These are phyloP conservation scores for Candida boidinii DNA, from an alignment of 805 yeast genomes.

Conservation along the genomic window DNA sequence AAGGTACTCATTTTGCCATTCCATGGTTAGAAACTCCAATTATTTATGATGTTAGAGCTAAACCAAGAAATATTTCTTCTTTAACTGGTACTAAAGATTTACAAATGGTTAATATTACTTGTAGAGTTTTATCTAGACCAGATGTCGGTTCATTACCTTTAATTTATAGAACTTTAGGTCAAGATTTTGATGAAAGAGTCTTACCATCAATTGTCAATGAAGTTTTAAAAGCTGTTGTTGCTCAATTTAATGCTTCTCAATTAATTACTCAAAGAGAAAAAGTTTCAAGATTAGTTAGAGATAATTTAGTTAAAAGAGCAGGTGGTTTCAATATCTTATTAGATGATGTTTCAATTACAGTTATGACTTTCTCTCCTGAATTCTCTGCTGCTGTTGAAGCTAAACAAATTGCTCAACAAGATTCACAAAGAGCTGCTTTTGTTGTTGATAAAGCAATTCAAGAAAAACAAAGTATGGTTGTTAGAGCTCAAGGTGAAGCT, in stretches of 20 bases:
- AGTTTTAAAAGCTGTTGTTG: constrained; percentile 92
- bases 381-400: constrained; percentile 97
- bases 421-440: constrained; percentile 97
- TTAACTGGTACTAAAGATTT: constrained; percentile 96
- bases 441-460: constrained; percentile 95
- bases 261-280: constrained; percentile 98
- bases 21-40: constrained; percentile 95
- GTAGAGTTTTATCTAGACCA: constrained; percentile 93
- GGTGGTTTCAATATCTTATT: constrained; percentile 75
- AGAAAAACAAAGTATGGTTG: constrained; percentile 95
- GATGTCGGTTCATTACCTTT: constrained; percentile 68
- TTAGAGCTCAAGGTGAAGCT: constrained; percentile 98
- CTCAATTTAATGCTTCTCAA: constrained; percentile 97
- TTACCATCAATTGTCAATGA: constrained; percentile 97
- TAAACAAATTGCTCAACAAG: constrained; percentile 98
- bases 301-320: constrained; percentile 86
- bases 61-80: constrained; percentile 92
- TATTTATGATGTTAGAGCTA: constrained; percentile 91
- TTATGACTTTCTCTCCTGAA: constrained; percentile 96
- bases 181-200: constrained; percentile 94
- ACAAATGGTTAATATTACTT: constrained; percentile 99
- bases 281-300: constrained; percentile 86
- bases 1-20: constrained; percentile 90
- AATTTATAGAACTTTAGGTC: constrained; percentile 87
- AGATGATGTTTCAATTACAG: constrained; percentile 95